A percentile compares a stretch with the other conserved stretches of the same genome.
These are phyloP conservation scores for Chrysoporthe puriensis DNA, from an alignment of 2,329 filamentous ascomycete genomes.

Conservation along the genomic window DNA sequence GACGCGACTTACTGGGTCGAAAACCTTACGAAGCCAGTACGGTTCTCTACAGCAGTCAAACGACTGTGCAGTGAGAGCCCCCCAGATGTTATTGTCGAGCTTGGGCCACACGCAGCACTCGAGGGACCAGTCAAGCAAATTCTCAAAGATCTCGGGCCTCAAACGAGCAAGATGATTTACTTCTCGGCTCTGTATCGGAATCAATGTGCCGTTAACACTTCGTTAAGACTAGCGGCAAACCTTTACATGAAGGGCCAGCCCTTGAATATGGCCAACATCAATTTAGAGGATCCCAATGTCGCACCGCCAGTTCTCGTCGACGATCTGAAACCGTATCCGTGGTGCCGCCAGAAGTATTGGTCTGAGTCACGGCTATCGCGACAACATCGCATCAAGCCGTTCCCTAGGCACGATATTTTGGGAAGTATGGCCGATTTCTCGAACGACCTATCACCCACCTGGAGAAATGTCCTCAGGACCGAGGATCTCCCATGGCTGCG, in stretches of 20 bases:
- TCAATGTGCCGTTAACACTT: conserved; percentile 31
- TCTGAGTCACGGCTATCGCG: conserved; percentile 40
- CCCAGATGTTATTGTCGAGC: conserved; percentile 34
- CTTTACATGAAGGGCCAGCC: conserved; percentile 23
- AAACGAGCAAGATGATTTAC: conserved; percentile 34
- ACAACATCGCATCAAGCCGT: conserved; percentile 39
- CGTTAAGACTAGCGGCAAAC: conserved; percentile 5
- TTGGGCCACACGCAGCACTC: conserved; percentile 38
- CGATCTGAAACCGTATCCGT: conserved; percentile 49
- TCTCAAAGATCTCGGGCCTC: conserved; percentile 31
- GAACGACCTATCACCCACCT: conserved; percentile 38
- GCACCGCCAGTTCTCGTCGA: conserved; percentile 10
- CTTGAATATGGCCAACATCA: conserved; percentile 12
- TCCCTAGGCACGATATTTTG: conserved; percentile 44
- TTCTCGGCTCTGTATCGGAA: conserved; percentile 34
- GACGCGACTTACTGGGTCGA: conserved; percentile 49
- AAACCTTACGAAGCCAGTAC: conserved; percentile 46
- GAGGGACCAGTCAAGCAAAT: conserved; percentile 37
- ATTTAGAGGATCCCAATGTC: conserved; percentile 7
- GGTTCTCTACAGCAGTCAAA: conserved; percentile 41
- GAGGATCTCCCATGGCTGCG: conserved; percentile 17
- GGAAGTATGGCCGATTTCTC: conserved; percentile 39
- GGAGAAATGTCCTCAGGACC: conserved; percentile 40
- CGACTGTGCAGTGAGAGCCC: conserved; percentile 35
- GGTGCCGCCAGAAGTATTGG: conserved; percentile 50